Evolutionary conservation across 176 grass and related monocot species (phyloP), one percentile per base, ranked within the genome.

Genomic region (Cenchrus fungigraminus): DNA sequence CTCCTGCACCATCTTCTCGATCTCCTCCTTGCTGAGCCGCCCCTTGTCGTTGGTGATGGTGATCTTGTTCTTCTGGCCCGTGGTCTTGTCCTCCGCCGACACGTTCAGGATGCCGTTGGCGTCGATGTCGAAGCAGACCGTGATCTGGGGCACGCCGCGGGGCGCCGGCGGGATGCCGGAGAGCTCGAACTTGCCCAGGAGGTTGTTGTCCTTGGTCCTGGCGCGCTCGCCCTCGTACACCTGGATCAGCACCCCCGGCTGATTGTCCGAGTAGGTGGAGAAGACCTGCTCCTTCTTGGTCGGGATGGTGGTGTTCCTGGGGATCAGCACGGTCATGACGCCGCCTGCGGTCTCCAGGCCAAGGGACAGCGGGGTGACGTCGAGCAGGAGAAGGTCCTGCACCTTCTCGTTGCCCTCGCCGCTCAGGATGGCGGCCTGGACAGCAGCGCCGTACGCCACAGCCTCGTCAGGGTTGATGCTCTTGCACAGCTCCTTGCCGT

Each of bases 401-500:
- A 95, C 92, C 82, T 91, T 98, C 89, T 98, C 89, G 47, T 98
- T 95, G 76, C 95, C 95, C 89, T 95, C 95, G 34, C 93, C 95
- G 76, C 92, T 95, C 4, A 98, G 84, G 81, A 98, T 98, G n/a
- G 95, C 95, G 22, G 95, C 95, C 86, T 95, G 95, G 13, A 98
- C 93, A 0, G 95, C 89, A 1, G 93, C 95, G 25, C 95, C 95
- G 17, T 98, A 95, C 11, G 95, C 95, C 73, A 99, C 97, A 19
- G 97, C 97, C 90, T 99, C 97, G 53, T 99, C 97, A 2, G 97
- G 97, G 90, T 99, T 99, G 84, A 99, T 99, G 86, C 88, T 99
- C 97, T 99, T 99, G 94, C 97, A 99, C 16, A 99, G 88, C 90
- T 99, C 97, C 90, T 99, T 99, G 40, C 94, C 97, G 64, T 99